Base-by-base conservation (phyloP, 1,284 basidiomycete species). In the Leccinum fuscescens region DNA sequence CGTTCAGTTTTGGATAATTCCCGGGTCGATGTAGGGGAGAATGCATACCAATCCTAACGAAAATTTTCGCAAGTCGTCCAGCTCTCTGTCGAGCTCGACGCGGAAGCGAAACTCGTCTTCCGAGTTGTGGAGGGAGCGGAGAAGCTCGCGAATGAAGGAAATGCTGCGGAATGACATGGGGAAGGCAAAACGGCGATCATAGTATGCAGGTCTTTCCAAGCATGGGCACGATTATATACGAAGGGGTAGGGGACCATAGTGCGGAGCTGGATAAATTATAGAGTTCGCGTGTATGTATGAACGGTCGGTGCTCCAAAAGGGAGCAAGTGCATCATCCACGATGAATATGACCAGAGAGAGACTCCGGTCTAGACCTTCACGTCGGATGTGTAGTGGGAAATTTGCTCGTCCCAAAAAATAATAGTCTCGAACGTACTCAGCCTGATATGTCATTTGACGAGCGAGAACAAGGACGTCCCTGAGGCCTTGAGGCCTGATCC, bases 61-160 rank as follows among this genome's bases (percentile, higher is more conserved):
- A 29, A 63, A 17, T 54, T 65, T 74, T 17, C 72, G 64, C 51
- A 56, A 48, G 56, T 73, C 69, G 7, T 65, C 51, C 2, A 74
- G 58, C 44, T 73, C 64, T 62, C 55, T 67, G 35, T 59, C 14
- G 44, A 71, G 59, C 29, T 72, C 69, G 29, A 58, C 6, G 8
- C 57, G 54, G 17, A 58, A 27, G 12, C 61, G 22, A 6, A 44
- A 9, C 6, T 64, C 65, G 3, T 55, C 44, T 12, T 15, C 33
- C 17, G 46, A 29, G 46, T 54, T 33, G 27, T 39, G 57, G 20
- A 57, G 53, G n/a, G 58, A 42, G 12, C n/a, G 49, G 9, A 53
- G 44, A 3, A 66, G 24, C 8, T 53, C 39, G 20, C 42, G 54
- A 24, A 65, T 49, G 20, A 42, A 5, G 6, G 35, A 2, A 1